These are phyloP conservation scores for Actinidia arguta DNA, from an alignment of 179 eudicot genomes.

Conservation along the genomic window DNA sequence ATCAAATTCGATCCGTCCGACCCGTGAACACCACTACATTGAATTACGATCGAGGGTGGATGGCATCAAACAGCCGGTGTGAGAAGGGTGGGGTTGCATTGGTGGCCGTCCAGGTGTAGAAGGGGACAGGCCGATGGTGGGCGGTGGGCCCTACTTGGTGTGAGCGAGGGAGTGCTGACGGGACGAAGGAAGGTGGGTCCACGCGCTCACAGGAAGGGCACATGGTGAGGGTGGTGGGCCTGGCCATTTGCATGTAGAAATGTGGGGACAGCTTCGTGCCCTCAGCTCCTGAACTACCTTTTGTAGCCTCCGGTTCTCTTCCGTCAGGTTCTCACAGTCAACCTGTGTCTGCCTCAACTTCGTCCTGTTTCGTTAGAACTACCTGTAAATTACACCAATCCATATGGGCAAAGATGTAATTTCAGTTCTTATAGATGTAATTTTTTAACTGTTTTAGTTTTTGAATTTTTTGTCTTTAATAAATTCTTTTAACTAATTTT, in stretches of 20 bases:
- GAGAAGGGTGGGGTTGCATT: constrained; percentile 13
- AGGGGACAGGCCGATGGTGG: constrained; percentile 22
- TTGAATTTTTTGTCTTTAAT: no score
- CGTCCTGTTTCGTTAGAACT: constrained; percentile 32
- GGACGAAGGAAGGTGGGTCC: constrained; percentile 22
- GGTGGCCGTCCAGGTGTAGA: constrained; percentile 39
- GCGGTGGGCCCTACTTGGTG: constrained; percentile 7
- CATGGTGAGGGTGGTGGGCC: constrained; percentile 60
- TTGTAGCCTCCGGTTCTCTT: constrained; percentile 53
- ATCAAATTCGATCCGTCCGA: no score
- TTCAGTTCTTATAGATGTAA: no score
- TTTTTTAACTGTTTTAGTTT: no score
- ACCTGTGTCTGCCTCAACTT: constrained; percentile 64
- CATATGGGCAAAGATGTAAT: background rate
- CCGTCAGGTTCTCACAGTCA: constrained; percentile 56
- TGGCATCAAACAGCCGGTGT: constrained; percentile 28
- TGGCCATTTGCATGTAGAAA: constrained; percentile 60
- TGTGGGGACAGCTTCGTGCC: constrained; percentile 49
- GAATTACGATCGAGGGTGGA: constrained; percentile 32
- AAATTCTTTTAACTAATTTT: no score
- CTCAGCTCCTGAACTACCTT: constrained; percentile 53
- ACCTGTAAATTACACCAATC: background rate
- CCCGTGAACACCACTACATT: no score
- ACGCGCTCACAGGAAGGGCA: constrained; percentile 65
- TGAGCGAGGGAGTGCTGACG: background rate